Conservation (phyloP, 768 basidiomycete species). For the Tylopilus sp. region DNA sequence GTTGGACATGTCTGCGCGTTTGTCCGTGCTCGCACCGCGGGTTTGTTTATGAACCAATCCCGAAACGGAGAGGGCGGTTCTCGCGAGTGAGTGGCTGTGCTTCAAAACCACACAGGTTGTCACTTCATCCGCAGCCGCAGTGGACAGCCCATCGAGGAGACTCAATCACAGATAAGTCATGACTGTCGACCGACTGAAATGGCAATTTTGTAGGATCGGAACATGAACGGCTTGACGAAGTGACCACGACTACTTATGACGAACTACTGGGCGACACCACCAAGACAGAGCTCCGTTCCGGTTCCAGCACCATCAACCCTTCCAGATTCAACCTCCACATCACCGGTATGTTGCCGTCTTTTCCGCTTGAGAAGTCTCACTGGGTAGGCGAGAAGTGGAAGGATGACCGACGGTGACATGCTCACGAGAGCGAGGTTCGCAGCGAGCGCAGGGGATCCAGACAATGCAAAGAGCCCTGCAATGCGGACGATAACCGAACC, state of each 20-base stretch:
- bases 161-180: background rate
- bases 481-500: conserved; percentile 19
- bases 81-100: conserved; percentile 7
- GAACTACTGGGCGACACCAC: background rate
- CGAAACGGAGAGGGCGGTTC: background rate
- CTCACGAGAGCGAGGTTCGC: conserved; percentile 9
- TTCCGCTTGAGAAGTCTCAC: background rate
- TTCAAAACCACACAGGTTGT: background rate
- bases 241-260: background rate
- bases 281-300: background rate
- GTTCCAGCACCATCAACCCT: background rate
- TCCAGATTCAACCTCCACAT: conserved; percentile 2
- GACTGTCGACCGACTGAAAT: background rate
- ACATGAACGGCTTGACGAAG: background rate
- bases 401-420: conserved; percentile 4
- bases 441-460: conserved; percentile 11
- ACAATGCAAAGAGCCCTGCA: conserved; percentile 9
- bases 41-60: conserved; percentile 7
- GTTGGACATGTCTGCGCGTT: conserved; percentile 34
- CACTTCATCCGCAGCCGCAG: background rate
- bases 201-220: background rate
- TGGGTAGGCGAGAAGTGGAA: conserved; percentile 1
- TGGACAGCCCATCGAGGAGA: background rate
- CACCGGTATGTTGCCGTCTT: background rate
- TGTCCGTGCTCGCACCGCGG: background rate